phyloP scores from a whole-genome alignment of 2,329 filamentous ascomycete genomes.

The Ceratocystis lukuohia region DNA sequence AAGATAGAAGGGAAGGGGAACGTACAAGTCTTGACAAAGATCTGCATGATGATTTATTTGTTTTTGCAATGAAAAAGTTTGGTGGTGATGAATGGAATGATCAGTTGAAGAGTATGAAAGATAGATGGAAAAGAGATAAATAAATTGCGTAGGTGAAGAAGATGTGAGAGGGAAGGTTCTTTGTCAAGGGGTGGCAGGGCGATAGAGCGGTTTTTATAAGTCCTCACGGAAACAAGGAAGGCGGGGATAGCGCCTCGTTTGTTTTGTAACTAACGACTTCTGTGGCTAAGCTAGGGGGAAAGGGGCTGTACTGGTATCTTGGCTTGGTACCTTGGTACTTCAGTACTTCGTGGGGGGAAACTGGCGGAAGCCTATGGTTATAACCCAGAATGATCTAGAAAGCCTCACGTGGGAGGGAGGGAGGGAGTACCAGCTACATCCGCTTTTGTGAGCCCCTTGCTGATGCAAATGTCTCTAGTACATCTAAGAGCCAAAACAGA shows the following conservation, averaged over 20 bases:
- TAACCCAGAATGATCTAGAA: not conserved
- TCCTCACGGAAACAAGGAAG: conserved; percentile 21
- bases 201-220: conserved; percentile 16
- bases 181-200: conserved; percentile 26
- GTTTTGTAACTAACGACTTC: not conserved
- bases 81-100: not conserved
- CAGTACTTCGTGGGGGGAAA: not conserved
- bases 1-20: conserved; percentile 24
- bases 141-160: conserved; percentile 12
- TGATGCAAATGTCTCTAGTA: not conserved
- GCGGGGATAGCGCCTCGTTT: conserved; percentile 5
- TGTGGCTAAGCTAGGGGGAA: not conserved
- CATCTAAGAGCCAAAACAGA: not conserved
- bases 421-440: conserved; percentile 11
- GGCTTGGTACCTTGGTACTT: not conserved
- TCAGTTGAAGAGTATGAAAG: not conserved
- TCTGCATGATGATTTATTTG: conserved; percentile 54
- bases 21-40: conserved; percentile 94
- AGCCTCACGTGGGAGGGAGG: not conserved
- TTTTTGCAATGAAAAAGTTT: conserved; percentile 7
- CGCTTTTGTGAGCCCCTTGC: not conserved
- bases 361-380: not conserved
- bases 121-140: conserved; percentile 19
- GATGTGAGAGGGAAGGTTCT: conserved; percentile 22
- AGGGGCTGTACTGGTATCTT: not conserved